Conservation (phyloP, 1,284 basidiomycete genomes). For the Anthracocystis walkeri region DNA sequence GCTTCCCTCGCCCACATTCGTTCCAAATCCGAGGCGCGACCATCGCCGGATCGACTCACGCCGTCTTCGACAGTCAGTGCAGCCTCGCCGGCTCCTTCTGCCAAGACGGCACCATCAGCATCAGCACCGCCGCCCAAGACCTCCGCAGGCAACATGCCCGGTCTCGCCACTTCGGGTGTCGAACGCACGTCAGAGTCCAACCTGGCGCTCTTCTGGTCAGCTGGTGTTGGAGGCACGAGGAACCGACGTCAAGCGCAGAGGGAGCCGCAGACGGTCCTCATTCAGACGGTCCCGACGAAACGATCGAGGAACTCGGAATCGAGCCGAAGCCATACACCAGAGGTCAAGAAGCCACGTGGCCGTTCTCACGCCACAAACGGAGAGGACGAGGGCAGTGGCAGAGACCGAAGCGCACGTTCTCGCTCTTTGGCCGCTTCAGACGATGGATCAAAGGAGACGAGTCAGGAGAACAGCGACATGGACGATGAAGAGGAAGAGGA, state of each 20-base stretch:
- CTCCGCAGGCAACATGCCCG: slow-evolving; percentile 38
- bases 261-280: slow-evolving; percentile 45
- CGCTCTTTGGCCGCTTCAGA: slow-evolving; percentile 36
- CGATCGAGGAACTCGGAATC: slow-evolving; percentile 40
- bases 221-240: slow-evolving; percentile 61
- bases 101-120: slow-evolving; percentile 28
- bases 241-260: slow-evolving; percentile 58
- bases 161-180: slow-evolving; percentile 64
- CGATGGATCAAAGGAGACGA: slow-evolving; percentile 28
- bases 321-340: slow-evolving; percentile 47
- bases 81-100: slow-evolving; percentile 9
- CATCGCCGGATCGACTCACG: slow-evolving; percentile 24
- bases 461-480: slow-evolving; percentile 36
- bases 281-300: slow-evolving; percentile 31
- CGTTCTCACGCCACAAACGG: slow-evolving; percentile 11
- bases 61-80: slow-evolving; percentile 6
- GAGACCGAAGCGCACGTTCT: slow-evolving; percentile 30
- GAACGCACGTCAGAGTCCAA: slow-evolving; percentile 68
- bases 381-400: slow-evolving; percentile 41
- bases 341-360: slow-evolving; percentile 41
- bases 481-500: slow-evolving; percentile 27
- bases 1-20: slow-evolving; percentile 20
- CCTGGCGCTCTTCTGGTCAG: slow-evolving; percentile 67
- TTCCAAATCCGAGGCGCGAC: slow-evolving; percentile 21
- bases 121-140: slow-evolving; percentile 20